phyloP scores from a whole-genome alignment of 2,329 filamentous ascomycete species.

The Verticillium zaregamsianum region DNA sequence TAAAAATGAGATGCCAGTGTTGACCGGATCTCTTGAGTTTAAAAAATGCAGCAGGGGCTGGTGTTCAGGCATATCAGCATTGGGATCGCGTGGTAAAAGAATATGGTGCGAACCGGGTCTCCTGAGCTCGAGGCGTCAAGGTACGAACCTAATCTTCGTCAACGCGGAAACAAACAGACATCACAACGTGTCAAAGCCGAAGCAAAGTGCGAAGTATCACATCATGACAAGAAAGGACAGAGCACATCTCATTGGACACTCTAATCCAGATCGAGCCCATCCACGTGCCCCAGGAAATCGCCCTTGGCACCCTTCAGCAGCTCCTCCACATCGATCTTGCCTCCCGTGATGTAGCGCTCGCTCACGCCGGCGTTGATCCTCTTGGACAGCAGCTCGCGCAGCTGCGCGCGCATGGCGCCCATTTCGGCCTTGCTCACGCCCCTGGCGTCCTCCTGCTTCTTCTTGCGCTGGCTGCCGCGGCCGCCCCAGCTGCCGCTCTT shows the following conservation, averaged over 20 bases:
- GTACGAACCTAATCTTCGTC: no score
- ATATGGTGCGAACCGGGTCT: no score
- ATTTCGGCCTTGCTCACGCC: slow-evolving; percentile 70
- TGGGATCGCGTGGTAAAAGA: no score
- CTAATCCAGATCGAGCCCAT: slow-evolving; percentile 33
- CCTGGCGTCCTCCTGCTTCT: slow-evolving; percentile 68
- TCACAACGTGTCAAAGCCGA: no score
- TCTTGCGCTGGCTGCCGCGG: slow-evolving; percentile 67
- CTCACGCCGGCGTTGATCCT: slow-evolving; percentile 85
- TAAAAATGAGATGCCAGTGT: no score
- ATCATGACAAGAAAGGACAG: no score
- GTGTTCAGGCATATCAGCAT: no score
- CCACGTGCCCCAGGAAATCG: slow-evolving; percentile 58
- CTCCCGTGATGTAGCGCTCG: slow-evolving; percentile 79
- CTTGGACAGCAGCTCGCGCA: slow-evolving; percentile 65
- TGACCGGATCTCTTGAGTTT: no score
- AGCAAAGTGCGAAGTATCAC: no score
- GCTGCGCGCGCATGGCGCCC: slow-evolving; percentile 62
- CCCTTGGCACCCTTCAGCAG: slow-evolving; percentile 61
- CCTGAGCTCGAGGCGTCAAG: no score
- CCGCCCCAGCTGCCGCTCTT: slow-evolving; percentile 57
- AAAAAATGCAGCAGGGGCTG: no score
- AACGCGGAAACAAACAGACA: no score
- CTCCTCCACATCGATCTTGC: slow-evolving; percentile 76
- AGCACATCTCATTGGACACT: not conserved